Base-by-base conservation (phyloP, 108 stramenopile species). In the Seminavis robusta region DNA sequence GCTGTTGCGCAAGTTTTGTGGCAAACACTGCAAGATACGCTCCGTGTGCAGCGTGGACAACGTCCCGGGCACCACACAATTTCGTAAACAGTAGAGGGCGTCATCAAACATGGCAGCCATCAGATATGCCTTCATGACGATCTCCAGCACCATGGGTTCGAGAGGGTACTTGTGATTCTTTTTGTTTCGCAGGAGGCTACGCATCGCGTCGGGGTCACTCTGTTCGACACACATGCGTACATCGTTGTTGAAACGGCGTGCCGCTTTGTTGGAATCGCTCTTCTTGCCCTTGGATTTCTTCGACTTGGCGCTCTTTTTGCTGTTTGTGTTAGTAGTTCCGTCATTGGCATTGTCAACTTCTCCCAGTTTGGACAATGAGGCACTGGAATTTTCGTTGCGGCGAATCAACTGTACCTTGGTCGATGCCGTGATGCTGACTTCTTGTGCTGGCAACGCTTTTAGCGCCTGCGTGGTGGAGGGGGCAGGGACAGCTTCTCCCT, bases 61-160 rank as follows among this genome's bases (percentile, higher is more conserved):
- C 9, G 92, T 94, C 25, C 83, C 89, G 0, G 88, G 89, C 0
- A 86, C 61, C 20, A 85, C 71, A 61, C 88, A 90, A 54, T 90
- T 84, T 6, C 89, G 80, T 1, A 91, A 60, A 59, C 93, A 94
- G 52, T 89, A 89, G 10, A 94, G 55, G 1, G 89, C 93, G 53
- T 94, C 93, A 33, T 94, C 93, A 61, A 94, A 91, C 88, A 90
- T 86, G 47, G 93, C 93, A 9, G 89, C 90, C 69, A 89, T 83
- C 30, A 90, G 80, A 45, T 86, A 92, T 1, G 90, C 90, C 65
- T 94, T 94, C 84, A 92, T 83, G 10, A 87, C 90, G 0, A 84
- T 90, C 52, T 94, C 94, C 31, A 94, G 53, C 0, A 90, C 89
- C 36, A 53, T 58, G 11, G 58, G 45, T 51, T 94, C 90, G 23